A percentile compares a stretch with the other conserved stretches of the same genome.
phyloP scores from a whole-genome alignment of 306 rosid species.

The Cucumis hystrix region DNA sequence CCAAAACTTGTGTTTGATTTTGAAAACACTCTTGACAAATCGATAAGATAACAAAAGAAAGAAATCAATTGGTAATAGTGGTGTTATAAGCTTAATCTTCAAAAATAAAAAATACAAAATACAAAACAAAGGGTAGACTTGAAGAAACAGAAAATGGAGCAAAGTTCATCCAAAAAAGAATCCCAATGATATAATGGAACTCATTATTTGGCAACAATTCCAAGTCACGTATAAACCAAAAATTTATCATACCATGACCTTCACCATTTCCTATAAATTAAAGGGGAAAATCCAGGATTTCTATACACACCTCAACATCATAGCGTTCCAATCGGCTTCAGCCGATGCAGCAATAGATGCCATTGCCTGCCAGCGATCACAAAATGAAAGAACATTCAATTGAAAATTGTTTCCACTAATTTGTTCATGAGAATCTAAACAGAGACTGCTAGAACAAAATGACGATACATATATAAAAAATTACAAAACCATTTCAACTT shows the following conservation, averaged over 20 bases:
- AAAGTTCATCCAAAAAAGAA: neutral
- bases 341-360: slow-evolving; percentile 87
- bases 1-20: no score
- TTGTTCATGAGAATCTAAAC: neutral
- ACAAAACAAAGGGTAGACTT: neutral
- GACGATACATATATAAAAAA: neutral
- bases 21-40: neutral
- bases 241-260: neutral
- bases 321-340: slow-evolving; percentile 68
- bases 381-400: neutral
- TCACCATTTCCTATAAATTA: neutral
- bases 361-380: slow-evolving; percentile 48
- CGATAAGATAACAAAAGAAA: neutral
- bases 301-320: slow-evolving; percentile 45
- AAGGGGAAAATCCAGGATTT: neutral
- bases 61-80: neutral
- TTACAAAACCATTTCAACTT: neutral
- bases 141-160: neutral
- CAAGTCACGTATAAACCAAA: neutral
- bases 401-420: neutral
- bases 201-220: neutral
- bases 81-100: neutral
- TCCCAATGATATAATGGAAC: neutral
- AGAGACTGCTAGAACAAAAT: neutral
- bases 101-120: neutral